Evolutionary conservation across 2,329 filamentous ascomycete species (phyloP).

Genomic region (Colletotrichum ledebouriae): DNA sequence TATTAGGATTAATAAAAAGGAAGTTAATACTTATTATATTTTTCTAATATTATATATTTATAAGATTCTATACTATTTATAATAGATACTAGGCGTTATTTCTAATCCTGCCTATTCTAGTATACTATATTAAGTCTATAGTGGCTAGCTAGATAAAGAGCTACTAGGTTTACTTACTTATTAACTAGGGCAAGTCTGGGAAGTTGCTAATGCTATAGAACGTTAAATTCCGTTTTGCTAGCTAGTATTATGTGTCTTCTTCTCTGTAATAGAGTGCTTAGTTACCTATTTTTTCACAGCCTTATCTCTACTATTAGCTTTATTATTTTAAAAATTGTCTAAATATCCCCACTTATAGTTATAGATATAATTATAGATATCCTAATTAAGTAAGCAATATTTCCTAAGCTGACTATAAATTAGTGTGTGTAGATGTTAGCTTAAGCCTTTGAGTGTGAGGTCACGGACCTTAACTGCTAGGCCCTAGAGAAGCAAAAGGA

Average conservation of each 20-base stretch:
- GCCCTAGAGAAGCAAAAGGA: background rate
- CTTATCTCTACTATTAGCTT: too few relatives aligned
- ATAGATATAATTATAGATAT: background rate
- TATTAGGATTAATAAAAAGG: too few relatives aligned
- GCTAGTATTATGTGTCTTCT: background rate
- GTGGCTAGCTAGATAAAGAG: constrained; percentile 50
- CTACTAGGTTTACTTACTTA: constrained; percentile 36
- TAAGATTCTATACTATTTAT: too few relatives aligned
- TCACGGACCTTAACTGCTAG: background rate
- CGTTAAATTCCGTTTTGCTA: background rate
- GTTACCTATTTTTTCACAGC: background rate
- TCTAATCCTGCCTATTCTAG: too few relatives aligned
- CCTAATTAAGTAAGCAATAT: background rate
- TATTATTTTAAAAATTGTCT: too few relatives aligned
- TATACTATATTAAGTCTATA: constrained; percentile 53
- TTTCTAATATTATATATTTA: too few relatives aligned
- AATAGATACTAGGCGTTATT: too few relatives aligned
- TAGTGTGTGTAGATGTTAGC: background rate
- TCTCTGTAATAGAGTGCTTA: background rate
- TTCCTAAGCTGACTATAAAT: background rate
- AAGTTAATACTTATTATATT: too few relatives aligned
- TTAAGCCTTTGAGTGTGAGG: background rate
- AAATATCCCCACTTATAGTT: too few relatives aligned
- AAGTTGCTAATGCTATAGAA: constrained; percentile 33
- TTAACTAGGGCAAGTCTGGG: constrained; percentile 34